phyloP scores from a whole-genome alignment of 108 stramenopile species.

The Seminavis robusta region DNA sequence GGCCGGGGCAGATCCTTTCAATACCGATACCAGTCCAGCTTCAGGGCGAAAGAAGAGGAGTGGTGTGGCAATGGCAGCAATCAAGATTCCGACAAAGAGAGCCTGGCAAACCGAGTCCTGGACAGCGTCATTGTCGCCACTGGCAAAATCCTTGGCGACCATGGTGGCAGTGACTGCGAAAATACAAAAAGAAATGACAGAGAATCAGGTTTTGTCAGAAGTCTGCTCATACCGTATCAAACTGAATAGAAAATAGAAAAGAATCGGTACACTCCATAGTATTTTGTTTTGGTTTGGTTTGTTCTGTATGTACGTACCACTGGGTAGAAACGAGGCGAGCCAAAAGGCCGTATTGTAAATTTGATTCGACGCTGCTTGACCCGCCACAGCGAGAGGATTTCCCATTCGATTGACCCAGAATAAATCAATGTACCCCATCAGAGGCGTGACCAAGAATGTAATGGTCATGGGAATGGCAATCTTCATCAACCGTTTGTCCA shows the following conservation, averaged over 20 bases:
- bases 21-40: constrained; percentile 35
- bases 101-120: constrained; percentile 70
- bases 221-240: too few species aligned
- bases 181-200: constrained; percentile 19
- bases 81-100: constrained; percentile 41
- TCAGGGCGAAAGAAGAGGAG: constrained; percentile 54
- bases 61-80: constrained; percentile 38
- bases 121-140: constrained; percentile 47
- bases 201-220: too few species aligned
- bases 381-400: constrained; percentile 74
- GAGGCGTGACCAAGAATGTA: constrained; percentile 71
- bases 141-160: constrained; percentile 66
- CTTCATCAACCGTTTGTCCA: constrained; percentile 50
- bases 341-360: constrained; percentile 69
- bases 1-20: constrained; percentile 68
- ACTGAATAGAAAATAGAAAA: too few species aligned
- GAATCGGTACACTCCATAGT: not conserved
- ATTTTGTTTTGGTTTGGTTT: too few species aligned
- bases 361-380: constrained; percentile 81
- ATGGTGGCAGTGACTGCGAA: constrained; percentile 68
- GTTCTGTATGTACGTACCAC: too few species aligned
- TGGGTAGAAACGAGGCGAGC: constrained; percentile 70
- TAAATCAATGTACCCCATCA: constrained; percentile 58
- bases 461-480: constrained; percentile 67
- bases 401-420: constrained; percentile 84